A percentile compares a stretch with the other conserved stretches of the same genome.
Conservation (phyloP, 805 yeast genomes). For the Sugiyamaella lignohabitans region DNA sequence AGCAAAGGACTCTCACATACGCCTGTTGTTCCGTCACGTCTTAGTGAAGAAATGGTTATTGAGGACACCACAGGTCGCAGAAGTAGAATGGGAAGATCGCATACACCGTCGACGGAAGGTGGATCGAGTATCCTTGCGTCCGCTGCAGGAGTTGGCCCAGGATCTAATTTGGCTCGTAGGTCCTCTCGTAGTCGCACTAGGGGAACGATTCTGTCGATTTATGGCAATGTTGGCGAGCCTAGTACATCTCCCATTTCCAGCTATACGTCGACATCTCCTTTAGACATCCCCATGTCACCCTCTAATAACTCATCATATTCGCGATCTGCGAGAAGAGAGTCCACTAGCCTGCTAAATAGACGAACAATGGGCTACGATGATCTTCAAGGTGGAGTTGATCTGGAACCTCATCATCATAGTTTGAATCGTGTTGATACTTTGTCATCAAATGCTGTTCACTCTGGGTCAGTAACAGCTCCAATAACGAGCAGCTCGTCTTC, state of each 20-base stretch:
- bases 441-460: not conserved
- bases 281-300: slow-evolving; percentile 17
- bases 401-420: slow-evolving; percentile 20
- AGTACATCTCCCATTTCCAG: not conserved
- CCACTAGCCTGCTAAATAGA: slow-evolving; percentile 14
- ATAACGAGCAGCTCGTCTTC: not conserved
- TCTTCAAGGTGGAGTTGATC: slow-evolving; percentile 14
- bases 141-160: not conserved
- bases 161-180: not conserved
- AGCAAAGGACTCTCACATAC: slow-evolving; percentile 22
- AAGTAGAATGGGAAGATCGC: not conserved
- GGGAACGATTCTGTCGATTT: not conserved
- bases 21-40: slow-evolving; percentile 33
- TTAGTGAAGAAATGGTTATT: slow-evolving; percentile 28
- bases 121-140: not conserved
- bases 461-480: too few species aligned
- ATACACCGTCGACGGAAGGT: slow-evolving; percentile 2
- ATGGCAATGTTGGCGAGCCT: not conserved
- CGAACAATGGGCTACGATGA: slow-evolving; percentile 17
- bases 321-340: slow-evolving; percentile 9
- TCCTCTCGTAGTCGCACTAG: not conserved
- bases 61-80: slow-evolving; percentile 2
- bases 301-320: slow-evolving; percentile 4
- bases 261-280: slow-evolving; percentile 13
- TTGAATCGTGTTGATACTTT: not conserved